Evolutionary conservation across 495 filamentous ascomycete species (phyloP), one percentile per base, ranked within the genome.

Genomic region (Rhizodiscina lignyota): DNA sequence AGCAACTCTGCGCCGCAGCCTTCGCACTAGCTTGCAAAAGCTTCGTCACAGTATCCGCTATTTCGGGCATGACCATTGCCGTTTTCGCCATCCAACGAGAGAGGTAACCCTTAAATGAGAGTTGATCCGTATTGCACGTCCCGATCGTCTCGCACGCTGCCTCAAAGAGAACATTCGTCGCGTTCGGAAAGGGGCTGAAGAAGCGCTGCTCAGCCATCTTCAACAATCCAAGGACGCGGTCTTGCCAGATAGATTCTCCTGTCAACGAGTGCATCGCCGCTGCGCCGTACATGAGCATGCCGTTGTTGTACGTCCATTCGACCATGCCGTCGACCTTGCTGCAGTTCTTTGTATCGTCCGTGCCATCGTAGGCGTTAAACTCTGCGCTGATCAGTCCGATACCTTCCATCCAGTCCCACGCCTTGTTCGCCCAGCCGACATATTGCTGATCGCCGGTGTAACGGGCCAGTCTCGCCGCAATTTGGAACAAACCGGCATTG

Each of bases 241-340:
- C 32, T 29, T 44, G 30, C 55, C 55, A 59, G 10, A 38, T 28
- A n/a, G n/a, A n/a, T n/a, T n/a, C n/a, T n/a, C n/a, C n/a, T n/a
- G n/a, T n/a, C n/a, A n/a, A n/a, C n/a, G n/a, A n/a, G 55, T 76
- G 87, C 75, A 89, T 79, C 50, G 62, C 63, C 0, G 74, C 74
- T 2, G 74, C 65, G 1, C 80, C 78, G 37, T 74, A 61, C 11
- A 86, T 38, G 45, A 67, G 66, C 0, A 77, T 55, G 4, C 71
- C 82, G 6, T 69, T 60, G 39, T 74, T 77, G 58, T 81, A 77
- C 19, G 66, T 67, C 64, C 72, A 83, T 47, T 77, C 68, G 8
- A 58, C 52, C 5, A 58, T 52, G n/a, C n/a, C n/a, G 49, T 58
- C 45, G 5, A 38, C 11, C 6, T 41, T 37, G 1, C 38, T 40